Evolutionary conservation across 805 yeast species (phyloP).

Genomic region (Metschnikowia vanudenii): DNA sequence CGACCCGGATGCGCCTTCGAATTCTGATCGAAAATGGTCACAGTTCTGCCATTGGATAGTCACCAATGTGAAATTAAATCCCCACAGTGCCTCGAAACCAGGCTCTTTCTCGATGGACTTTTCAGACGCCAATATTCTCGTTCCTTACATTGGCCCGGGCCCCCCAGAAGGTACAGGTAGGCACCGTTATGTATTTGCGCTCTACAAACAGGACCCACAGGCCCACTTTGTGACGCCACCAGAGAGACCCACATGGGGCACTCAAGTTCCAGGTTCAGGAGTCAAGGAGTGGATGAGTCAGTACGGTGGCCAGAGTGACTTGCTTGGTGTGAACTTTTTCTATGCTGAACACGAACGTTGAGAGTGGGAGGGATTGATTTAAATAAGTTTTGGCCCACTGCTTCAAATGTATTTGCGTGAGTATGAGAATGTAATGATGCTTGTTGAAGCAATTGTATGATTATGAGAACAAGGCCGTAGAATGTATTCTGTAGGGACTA

Average conservation of each 20-base stretch:
- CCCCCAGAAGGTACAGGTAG: conserved; percentile 85
- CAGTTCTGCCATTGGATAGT: conserved; percentile 78
- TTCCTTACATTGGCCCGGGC: conserved; percentile 76
- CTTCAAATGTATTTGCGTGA: too few species aligned
- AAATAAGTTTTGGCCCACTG: too few species aligned
- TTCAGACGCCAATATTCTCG: conserved; percentile 40
- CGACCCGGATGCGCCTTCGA: conserved; percentile 48
- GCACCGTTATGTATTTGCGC: conserved; percentile 79
- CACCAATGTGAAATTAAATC: conserved; percentile 51
- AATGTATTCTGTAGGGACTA: too few species aligned
- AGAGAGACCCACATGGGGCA: conserved; percentile 81
- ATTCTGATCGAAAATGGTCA: conserved; percentile 81
- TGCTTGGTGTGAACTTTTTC: conserved; percentile 80
- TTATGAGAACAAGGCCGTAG: too few species aligned
- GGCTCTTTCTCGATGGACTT: conserved; percentile 20
- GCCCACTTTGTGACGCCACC: conserved; percentile 42
- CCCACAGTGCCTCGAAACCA: too few species aligned
- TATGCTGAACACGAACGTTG: conserved; percentile 75
- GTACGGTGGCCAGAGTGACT: conserved; percentile 50
- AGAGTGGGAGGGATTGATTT: too few species aligned
- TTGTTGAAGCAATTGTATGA: too few species aligned
- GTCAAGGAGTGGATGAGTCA: conserved; percentile 69
- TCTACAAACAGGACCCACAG: conserved; percentile 63
- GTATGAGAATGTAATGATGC: too few species aligned
- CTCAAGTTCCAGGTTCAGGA: conserved; percentile 77